phyloP scores from a whole-genome alignment of 352 stramenopile genomes.

The Plasmopara muralis region DNA sequence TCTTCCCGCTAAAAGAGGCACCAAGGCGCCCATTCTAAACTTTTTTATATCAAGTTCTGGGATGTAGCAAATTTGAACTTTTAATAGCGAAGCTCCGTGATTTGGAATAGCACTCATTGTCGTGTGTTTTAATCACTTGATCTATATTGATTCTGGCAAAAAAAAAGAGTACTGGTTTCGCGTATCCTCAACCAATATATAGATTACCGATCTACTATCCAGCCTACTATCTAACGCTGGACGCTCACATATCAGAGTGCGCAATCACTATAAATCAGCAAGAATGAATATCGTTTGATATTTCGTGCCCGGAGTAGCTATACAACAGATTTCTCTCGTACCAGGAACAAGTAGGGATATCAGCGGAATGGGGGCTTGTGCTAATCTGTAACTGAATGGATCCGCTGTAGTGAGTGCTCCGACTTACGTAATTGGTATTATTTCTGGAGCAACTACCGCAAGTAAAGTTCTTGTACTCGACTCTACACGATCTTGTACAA shows the following conservation, averaged over 20 bases:
- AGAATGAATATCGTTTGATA: constrained; percentile 6
- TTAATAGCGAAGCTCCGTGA: neutral
- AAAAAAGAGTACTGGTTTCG: constrained; percentile 2
- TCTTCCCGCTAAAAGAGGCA: no score
- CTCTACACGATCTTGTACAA: constrained; percentile 1
- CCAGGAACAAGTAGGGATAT: no score
- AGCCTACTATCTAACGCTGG: constrained; percentile 7
- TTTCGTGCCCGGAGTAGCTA: constrained; percentile 2
- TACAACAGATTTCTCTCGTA: no score
- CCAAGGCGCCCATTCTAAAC: no score
- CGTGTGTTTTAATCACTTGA: constrained; percentile 1
- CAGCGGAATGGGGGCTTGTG: no score
- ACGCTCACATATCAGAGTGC: neutral
- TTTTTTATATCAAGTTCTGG: no score
- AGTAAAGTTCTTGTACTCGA: neutral
- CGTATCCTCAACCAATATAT: constrained; percentile 6
- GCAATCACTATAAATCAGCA: constrained; percentile 4
- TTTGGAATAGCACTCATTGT: constrained; percentile 1
- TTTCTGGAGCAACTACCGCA: neutral
- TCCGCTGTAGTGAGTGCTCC: no score
- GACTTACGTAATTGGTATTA: no score
- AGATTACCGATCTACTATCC: constrained; percentile 7
- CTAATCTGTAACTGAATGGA: no score
- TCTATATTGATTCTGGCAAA: constrained; percentile 2
- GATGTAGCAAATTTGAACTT: no score